phyloP scores from a whole-genome alignment of 306 rosid species.

The Rosa lucieae region DNA sequence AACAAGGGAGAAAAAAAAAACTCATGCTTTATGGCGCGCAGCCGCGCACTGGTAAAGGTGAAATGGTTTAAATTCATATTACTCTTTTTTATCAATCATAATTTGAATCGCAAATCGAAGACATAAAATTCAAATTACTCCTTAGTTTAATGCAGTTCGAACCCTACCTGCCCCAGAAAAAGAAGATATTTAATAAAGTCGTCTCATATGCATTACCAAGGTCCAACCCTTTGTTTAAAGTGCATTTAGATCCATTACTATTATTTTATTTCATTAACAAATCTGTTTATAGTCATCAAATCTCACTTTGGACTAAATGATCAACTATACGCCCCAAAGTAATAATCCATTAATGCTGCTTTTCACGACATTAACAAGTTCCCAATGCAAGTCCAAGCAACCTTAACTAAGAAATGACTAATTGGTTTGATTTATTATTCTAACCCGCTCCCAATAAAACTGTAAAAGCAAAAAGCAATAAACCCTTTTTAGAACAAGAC shows the following conservation, averaged over 20 bases:
- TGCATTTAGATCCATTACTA: neutral
- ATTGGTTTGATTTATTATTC: neutral
- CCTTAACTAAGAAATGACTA: neutral
- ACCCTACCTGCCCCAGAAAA: neutral
- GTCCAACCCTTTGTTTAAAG: neutral
- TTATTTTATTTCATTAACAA: neutral
- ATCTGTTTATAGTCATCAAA: neutral
- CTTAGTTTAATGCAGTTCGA: neutral
- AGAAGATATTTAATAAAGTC: too few species aligned
- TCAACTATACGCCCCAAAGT: neutral
- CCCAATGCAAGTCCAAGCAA: neutral
- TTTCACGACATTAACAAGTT: slow-evolving; percentile 3
- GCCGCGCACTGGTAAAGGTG: too few species aligned
- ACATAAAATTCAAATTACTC: neutral
- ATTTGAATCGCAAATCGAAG: neutral
- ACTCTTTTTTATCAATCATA: too few species aligned
- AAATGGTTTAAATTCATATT: too few species aligned
- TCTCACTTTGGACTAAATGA: neutral
- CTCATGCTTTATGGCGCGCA: too few species aligned
- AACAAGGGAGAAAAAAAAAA: too few species aligned
- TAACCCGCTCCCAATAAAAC: neutral
- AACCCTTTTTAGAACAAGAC: neutral
- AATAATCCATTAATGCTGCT: slow-evolving; percentile 1
- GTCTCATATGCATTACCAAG: neutral
- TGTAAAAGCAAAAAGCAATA: neutral